These are phyloP conservation scores for Bauhinia variegata DNA, from an alignment of 306 rosid genomes.

Conservation along the genomic window DNA sequence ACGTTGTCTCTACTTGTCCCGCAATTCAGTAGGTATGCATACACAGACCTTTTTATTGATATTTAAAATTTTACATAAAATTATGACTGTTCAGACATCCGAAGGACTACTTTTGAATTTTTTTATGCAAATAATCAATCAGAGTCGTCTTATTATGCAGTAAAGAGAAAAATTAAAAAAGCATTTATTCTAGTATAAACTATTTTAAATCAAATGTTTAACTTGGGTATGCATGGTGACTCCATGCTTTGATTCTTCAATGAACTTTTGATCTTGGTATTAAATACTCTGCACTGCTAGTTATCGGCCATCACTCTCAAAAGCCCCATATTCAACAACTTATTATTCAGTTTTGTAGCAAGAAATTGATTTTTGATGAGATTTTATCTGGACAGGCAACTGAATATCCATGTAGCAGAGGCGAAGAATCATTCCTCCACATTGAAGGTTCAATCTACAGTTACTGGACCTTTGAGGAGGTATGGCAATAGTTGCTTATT, in stretches of 20 bases:
- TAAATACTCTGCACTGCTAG: not conserved
- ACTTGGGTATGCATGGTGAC: not conserved
- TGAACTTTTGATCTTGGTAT: conserved; percentile 35
- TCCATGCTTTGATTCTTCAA: conserved; percentile 18
- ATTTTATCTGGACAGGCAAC: conserved; percentile 47
- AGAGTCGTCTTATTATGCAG: not conserved
- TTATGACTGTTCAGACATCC: conserved; percentile 6
- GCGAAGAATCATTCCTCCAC: conserved; percentile 39
- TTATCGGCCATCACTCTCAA: not conserved
- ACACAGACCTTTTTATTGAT: conserved; percentile 9
- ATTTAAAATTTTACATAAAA: conserved; percentile 16
- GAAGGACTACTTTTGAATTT: not conserved
- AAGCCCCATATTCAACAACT: not conserved
- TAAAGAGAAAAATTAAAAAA: not conserved
- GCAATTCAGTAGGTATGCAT: conserved; percentile 62
- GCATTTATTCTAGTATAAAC: not conserved
- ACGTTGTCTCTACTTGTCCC: conserved; percentile 70
- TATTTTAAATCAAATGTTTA: conserved; percentile 8
- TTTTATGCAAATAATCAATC: not conserved
- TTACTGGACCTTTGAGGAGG: conserved; percentile 75
- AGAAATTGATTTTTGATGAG: conserved; percentile 40
- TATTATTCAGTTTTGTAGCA: conserved; percentile 10
- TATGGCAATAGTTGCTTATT: conserved; percentile 38
- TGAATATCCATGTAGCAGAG: conserved; percentile 51
- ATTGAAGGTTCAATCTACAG: conserved; percentile 50